Evolutionary conservation across 805 yeast genomes (phyloP).

Genomic region (Debaryomyces castellii): DNA sequence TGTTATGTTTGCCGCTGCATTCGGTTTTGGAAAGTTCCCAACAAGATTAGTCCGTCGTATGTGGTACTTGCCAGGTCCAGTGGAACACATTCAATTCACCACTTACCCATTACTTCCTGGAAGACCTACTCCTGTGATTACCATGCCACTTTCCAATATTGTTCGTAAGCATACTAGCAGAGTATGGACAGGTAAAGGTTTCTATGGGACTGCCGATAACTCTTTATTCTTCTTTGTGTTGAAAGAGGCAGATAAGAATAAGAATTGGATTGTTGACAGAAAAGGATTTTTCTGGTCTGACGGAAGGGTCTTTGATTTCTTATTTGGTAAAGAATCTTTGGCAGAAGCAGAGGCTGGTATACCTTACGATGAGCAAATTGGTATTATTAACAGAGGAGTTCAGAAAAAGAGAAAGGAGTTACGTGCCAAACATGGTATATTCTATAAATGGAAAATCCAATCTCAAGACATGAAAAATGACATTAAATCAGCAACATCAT

Average conservation of each 20-base stretch:
- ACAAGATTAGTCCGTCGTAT: constrained; percentile 71
- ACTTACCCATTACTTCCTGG: constrained; percentile 78
- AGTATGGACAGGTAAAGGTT: constrained; percentile 85
- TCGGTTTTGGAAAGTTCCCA: constrained; percentile 48
- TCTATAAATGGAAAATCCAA: constrained; percentile 54
- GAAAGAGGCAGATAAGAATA: constrained; percentile 50
- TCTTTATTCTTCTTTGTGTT: constrained; percentile 72
- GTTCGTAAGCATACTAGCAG: constrained; percentile 60
- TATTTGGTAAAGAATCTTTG: constrained; percentile 80
- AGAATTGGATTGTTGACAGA: constrained; percentile 77
- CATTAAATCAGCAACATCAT: constrained; percentile 19
- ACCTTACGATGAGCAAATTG: constrained; percentile 58
- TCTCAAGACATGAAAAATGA: constrained; percentile 33
- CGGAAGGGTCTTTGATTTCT: constrained; percentile 76
- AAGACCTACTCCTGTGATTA: constrained; percentile 70
- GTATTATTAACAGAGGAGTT: constrained; percentile 46
- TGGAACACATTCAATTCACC: constrained; percentile 60
- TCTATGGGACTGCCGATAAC: constrained; percentile 78
- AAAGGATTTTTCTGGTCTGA: constrained; percentile 93
- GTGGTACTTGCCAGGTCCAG: constrained; percentile 68
- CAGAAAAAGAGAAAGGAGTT: constrained; percentile 50
- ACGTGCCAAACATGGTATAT: constrained; percentile 55
- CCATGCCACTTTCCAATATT: constrained; percentile 59
- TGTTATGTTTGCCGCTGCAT: constrained; percentile 27
- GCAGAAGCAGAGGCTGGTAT: constrained; percentile 73